These are phyloP conservation scores for Apiotrichum sp. DNA, from an alignment of 1,284 basidiomycete genomes.

Conservation along the genomic window DNA sequence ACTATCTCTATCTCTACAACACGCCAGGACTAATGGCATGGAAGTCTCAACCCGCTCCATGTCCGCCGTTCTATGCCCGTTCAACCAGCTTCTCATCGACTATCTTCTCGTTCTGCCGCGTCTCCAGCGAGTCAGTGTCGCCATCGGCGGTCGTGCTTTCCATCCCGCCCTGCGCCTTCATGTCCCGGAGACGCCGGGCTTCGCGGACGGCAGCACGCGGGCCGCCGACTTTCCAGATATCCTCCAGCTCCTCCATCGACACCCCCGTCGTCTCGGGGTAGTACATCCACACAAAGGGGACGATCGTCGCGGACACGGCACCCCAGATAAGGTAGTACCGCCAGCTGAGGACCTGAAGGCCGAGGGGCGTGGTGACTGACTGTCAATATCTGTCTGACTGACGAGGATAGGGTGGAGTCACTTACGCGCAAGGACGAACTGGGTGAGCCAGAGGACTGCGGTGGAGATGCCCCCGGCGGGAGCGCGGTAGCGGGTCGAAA, in stretches of 20 bases:
- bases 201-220: slow-evolving; percentile 7
- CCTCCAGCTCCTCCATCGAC: slow-evolving; percentile 29
- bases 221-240: slow-evolving; percentile 9
- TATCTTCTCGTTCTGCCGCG: no score
- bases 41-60: no score
- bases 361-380: slow-evolving; percentile 22
- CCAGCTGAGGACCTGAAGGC: slow-evolving; percentile 22
- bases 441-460: slow-evolving; percentile 26
- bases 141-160: background rate
- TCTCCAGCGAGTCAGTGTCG: background rate
- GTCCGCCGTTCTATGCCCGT: no score
- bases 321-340: slow-evolving; percentile 27
- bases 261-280: slow-evolving; percentile 33
- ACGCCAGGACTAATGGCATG: no score
- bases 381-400: no score
- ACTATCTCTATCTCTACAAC: no score
- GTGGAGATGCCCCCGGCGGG: slow-evolving; percentile 29
- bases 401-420: no score
- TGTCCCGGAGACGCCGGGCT: slow-evolving; percentile 6
- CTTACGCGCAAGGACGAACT: slow-evolving; percentile 15
- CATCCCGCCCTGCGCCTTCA: background rate
- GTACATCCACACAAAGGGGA: slow-evolving; percentile 29
- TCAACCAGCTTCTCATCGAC: no score
- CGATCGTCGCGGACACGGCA: slow-evolving; percentile 9
- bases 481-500: slow-evolving; percentile 28